Percentiles rank a stretch among this genome's conserved stretches.
Evolutionary conservation across 2,329 filamentous ascomycete genomes (phyloP).

Genomic region (Fusarium continuum): DNA sequence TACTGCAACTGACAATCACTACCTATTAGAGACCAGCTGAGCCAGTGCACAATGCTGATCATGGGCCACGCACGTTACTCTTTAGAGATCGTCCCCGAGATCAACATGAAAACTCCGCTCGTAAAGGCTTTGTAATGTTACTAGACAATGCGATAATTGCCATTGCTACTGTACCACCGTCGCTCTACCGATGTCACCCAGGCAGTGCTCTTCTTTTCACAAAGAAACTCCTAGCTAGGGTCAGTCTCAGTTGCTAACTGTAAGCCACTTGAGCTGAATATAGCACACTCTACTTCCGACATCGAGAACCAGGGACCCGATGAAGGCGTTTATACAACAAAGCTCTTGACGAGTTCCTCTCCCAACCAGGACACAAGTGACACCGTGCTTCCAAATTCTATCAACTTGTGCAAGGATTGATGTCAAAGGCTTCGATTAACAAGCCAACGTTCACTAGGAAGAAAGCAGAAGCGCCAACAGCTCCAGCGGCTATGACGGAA

Average conservation of each 20-base stretch:
- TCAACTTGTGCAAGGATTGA: conserved; percentile 25
- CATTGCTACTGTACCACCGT: not conserved
- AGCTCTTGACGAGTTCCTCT: conserved; percentile 9
- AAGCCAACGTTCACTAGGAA: not conserved
- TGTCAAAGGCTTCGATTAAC: conserved; percentile 28
- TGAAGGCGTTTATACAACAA: conserved; percentile 23
- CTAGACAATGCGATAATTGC: conserved; percentile 16
- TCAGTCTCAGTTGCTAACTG: conserved; percentile 25
- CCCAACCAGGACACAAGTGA: conserved; percentile 14
- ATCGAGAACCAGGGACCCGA: conserved; percentile 5
- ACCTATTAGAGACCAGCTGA: conserved; percentile 11
- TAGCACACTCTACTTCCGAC: conserved; percentile 35
- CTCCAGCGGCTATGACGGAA: conserved; percentile 6
- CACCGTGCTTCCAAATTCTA: conserved; percentile 28
- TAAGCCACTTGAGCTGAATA: conserved; percentile 30
- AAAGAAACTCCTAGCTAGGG: conserved; percentile 11
- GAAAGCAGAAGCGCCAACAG: not conserved
- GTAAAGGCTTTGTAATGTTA: conserved; percentile 23
- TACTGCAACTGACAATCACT: conserved; percentile 3
- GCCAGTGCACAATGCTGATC: conserved; percentile 15
- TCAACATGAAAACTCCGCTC: conserved; percentile 22
- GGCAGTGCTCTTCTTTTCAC: conserved; percentile 2
- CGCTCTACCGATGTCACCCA: conserved; percentile 18
- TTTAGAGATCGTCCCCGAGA: conserved; percentile 14
- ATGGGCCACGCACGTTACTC: conserved; percentile 2